Evolutionary conservation across 108 stramenopile species (phyloP), one percentile per base, ranked within the genome.

Genomic region (Cyclotella sp.): DNA sequence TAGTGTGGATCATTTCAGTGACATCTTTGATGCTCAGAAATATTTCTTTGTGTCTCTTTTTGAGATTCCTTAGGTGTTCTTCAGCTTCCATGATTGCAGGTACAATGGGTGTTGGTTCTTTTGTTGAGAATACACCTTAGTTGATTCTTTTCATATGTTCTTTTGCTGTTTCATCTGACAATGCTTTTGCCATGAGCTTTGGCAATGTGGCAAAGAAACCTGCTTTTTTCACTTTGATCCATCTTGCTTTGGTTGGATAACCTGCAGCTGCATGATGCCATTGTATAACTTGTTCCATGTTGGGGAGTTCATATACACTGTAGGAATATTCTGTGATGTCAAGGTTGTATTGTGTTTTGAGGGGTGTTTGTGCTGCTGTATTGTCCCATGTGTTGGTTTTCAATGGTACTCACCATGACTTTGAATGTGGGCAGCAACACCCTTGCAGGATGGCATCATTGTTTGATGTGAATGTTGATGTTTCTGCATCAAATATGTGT

Each of bases 201-300:
- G 70, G 70, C 70, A 58, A 72, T 9, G 70, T 72, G 5, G 41
- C 28, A n/a, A 40, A 72, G 44, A 59, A 59, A 6, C 70, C 70
- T 10, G 57, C 44, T 4, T 59, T 22, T 12, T 60, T 59, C 4
- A 58, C 70, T 47, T 57, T 59, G 7, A 72, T 0, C 58, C 57
- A 72, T 5, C 58, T 72, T 12, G 27, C 43, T 59, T 58, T 72
- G 0, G 59, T 58, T 60, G 70, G 70, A 15, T 59, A 61, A 0
- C 70, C 70, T 9, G 70, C 70, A 0, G 70, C 55, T 13, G 70
- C 70, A 59, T 72, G 70, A 59, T 72, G 60, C 54, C 57, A 72
- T 22, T 18, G 29, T 9, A 72, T 29, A 0, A 60, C 42, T 46
- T 72, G 63, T 43, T 64, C 63, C 14, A 30, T 44, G 43, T 64